Base-by-base conservation (phyloP, 176 grass and related monocot species). In the Areca catechu region DNA sequence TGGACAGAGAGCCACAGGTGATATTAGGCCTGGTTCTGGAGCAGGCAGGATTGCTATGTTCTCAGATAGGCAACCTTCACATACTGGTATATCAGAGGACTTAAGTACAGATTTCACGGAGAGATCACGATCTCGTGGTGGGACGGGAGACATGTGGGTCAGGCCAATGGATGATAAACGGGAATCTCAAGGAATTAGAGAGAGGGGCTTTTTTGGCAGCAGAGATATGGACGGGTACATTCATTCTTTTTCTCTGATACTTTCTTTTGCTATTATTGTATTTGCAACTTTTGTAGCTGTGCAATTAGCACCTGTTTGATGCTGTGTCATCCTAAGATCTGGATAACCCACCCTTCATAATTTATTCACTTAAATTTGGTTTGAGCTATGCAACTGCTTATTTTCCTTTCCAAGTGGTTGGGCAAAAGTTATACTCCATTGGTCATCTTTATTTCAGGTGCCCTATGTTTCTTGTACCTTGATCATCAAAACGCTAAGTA, bases 101-200 rank as follows among this genome's bases (percentile, higher is more conserved):
- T 43, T 1, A 2, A 43, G 34, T 43, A 43, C 34, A 43, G 34
- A 43, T 7, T 43, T 70, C 52, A 63, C 79, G 27, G 86, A 90
- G 52, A 90, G 86, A 78, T 83, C 86, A 1, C 83, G 22, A 24
- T 87, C 86, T 24, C 81, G 76, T 60, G 81, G 84, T 71, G 78
- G 83, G 53, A 60, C 5, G 10, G 65, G 69, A 53, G 85, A 89
- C 58, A 51, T 80, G 58, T 57, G 63, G 53, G 30, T 49, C 1
- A 83, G 72, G 63, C 72, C 75, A 24, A 65, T 76, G 51, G 81
- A 98, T 62, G 84, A 88, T 69, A 92, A 79, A 74, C 88, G 84
- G 84, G 94, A 81, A 54, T 92, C 85, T 80, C 87, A 80, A 62
- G 84, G 76, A 43, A 64, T 52, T 53, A 77, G 73, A 67, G 86